Conservation (phyloP, 768 basidiomycete genomes). For the Leucocoprinus birnbaumii region DNA sequence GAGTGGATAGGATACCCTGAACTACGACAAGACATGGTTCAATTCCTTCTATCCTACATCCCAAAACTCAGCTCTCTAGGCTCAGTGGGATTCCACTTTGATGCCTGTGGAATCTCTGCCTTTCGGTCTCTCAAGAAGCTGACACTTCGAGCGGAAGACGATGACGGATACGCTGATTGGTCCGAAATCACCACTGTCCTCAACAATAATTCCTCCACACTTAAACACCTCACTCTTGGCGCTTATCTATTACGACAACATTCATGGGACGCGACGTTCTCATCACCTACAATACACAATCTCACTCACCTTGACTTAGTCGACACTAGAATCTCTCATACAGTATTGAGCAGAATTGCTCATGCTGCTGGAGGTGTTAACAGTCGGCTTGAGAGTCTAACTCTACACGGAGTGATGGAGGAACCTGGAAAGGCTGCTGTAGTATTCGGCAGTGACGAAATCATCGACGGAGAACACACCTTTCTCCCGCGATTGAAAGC, state of each 20-base stretch:
- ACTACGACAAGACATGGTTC: conserved; percentile 63
- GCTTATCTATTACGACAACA: conserved; percentile 64
- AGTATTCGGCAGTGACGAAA: conserved; percentile 59
- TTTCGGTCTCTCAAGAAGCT: conserved; percentile 62
- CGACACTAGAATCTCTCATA: conserved; percentile 63
- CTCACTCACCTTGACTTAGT: conserved; percentile 71
- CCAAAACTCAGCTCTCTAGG: conserved; percentile 53
- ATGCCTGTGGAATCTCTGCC: conserved; percentile 64
- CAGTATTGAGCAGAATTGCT: conserved; percentile 60
- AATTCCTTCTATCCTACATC: conserved; percentile 52
- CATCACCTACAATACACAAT: conserved; percentile 58
- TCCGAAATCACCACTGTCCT: conserved; percentile 63
- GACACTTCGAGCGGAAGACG: conserved; percentile 66
- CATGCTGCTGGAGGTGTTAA: conserved; percentile 44
- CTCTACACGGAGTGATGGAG: conserved; percentile 64
- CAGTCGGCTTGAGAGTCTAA: conserved; percentile 47
- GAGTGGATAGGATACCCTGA: conserved; percentile 82
- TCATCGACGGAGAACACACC: conserved; percentile 55
- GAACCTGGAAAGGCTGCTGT: conserved; percentile 55
- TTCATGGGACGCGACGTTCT: conserved; percentile 66
- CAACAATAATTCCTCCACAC: conserved; percentile 53
- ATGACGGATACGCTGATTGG: conserved; percentile 71
- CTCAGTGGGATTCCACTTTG: conserved; percentile 76
- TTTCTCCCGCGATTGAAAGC: conserved; percentile 60
- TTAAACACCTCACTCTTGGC: conserved; percentile 63